These are phyloP conservation scores for Pinus taeda DNA, from an alignment of 75 land plant species.

Conservation along the genomic window DNA sequence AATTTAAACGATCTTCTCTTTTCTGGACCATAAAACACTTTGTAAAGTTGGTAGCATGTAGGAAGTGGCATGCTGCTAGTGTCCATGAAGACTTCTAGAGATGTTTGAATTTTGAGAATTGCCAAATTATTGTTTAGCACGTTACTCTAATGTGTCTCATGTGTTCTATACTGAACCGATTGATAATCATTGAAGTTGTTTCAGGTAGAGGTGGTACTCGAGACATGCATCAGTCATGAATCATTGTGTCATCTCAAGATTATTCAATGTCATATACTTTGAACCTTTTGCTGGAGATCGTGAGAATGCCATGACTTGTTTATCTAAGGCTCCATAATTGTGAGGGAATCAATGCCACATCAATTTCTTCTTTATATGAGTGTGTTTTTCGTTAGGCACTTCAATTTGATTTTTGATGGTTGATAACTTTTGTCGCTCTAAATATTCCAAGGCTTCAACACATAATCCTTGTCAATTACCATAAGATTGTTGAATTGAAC, in stretches of 20 bases:
- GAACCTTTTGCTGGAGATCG: slow-evolving; percentile 69
- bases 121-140: slow-evolving; percentile 50
- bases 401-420: slow-evolving; percentile 71
- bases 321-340: slow-evolving; percentile 81
- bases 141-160: not conserved
- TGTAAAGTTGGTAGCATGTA: slow-evolving; percentile 85
- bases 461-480: slow-evolving; percentile 73
- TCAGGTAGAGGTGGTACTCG: slow-evolving; percentile 61
- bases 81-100: slow-evolving; percentile 97
- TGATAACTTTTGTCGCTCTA: slow-evolving; percentile 77
- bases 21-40: slow-evolving; percentile 70
- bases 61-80: slow-evolving; percentile 90
- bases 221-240: slow-evolving; percentile 73
- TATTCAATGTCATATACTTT: slow-evolving; percentile 76
- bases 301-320: slow-evolving; percentile 72
- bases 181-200: not conserved
- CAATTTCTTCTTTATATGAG: slow-evolving; percentile 80
- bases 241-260: slow-evolving; percentile 52
- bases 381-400: slow-evolving; percentile 76
- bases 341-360: slow-evolving; percentile 93
- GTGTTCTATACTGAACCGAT: not conserved
- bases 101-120: slow-evolving; percentile 76
- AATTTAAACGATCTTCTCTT: slow-evolving; percentile 93
- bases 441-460: slow-evolving; percentile 63
- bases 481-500: slow-evolving; percentile 85